phyloP scores from a whole-genome alignment of 305 asterid genomes.

The Salvia sclarea region DNA sequence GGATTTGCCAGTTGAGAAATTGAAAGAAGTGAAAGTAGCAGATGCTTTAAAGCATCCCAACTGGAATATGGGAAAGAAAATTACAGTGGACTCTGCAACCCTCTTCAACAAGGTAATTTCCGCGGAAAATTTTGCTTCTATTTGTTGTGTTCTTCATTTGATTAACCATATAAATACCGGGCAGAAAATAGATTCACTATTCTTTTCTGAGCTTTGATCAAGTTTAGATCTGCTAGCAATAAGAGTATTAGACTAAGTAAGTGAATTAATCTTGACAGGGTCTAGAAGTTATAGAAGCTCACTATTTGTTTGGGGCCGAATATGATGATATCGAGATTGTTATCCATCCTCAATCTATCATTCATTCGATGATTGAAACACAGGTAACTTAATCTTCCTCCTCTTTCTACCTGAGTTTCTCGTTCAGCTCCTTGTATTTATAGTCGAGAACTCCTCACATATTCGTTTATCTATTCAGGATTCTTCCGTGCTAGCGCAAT shows the following conservation, averaged over 20 bases:
- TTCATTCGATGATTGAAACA: slow-evolving; percentile 93
- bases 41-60: slow-evolving; percentile 99
- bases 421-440: neutral
- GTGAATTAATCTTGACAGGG: slow-evolving; percentile 54
- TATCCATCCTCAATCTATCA: slow-evolving; percentile 95
- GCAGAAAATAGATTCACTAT: too few species aligned
- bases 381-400: slow-evolving; percentile 49
- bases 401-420: neutral
- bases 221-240: neutral
- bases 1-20: slow-evolving; percentile 89
- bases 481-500: slow-evolving; percentile 86
- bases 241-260: neutral
- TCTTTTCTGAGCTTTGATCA: neutral
- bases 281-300: slow-evolving; percentile 98
- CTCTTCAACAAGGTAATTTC: slow-evolving; percentile 93
- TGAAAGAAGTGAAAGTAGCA: slow-evolving; percentile 94
- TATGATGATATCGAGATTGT: slow-evolving; percentile 89
- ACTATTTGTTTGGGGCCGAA: slow-evolving; percentile 91
- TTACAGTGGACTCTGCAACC: slow-evolving; percentile 97
- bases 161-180: too few species aligned
- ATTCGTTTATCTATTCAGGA: slow-evolving; percentile 48
- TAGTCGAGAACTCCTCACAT: neutral
- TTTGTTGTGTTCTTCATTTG: too few species aligned
- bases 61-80: slow-evolving; percentile 99
- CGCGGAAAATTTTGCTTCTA: too few species aligned